Evolutionary conservation across 805 yeast species (phyloP).

Genomic region (Pichia ethanolica): DNA sequence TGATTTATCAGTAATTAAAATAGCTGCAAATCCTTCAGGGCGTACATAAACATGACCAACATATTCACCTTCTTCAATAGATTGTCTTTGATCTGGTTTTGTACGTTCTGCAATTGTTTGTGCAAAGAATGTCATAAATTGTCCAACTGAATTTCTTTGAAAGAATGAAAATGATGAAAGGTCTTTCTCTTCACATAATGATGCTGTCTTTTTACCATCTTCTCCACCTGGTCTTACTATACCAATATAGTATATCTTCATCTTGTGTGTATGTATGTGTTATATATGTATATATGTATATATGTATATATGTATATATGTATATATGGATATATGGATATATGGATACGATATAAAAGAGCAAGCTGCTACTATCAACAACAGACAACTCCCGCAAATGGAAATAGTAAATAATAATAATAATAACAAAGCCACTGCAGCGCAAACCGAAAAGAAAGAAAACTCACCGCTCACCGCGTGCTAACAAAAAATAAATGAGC

Average conservation of each 20-base stretch:
- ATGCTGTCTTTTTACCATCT: constrained; percentile 48
- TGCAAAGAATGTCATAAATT: constrained; percentile 91
- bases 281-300: background rate
- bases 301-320: too few species aligned
- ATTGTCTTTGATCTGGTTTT: constrained; percentile 81
- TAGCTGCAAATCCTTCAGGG: constrained; percentile 86
- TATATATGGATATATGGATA: too few species aligned
- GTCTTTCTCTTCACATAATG: constrained; percentile 74
- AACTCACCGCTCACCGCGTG: too few species aligned
- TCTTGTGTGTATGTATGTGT: constrained; percentile 21
- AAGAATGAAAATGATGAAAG: constrained; percentile 82
- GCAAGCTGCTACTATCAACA: too few species aligned
- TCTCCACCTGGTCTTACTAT: constrained; percentile 51
- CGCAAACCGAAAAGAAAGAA: too few species aligned
- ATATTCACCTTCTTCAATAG: constrained; percentile 86
- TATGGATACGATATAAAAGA: too few species aligned
- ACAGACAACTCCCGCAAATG: too few species aligned
- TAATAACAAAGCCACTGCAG: too few species aligned
- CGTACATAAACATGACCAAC: constrained; percentile 89
- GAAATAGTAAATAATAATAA: too few species aligned
- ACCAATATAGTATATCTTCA: constrained; percentile 92
- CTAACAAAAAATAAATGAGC: too few species aligned
- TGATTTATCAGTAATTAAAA: constrained; percentile 86
- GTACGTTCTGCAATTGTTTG: constrained; percentile 89
- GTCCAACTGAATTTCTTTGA: constrained; percentile 67